phyloP scores from a whole-genome alignment of 2,329 filamentous ascomycete species.

The Ustulina deusta region DNA sequence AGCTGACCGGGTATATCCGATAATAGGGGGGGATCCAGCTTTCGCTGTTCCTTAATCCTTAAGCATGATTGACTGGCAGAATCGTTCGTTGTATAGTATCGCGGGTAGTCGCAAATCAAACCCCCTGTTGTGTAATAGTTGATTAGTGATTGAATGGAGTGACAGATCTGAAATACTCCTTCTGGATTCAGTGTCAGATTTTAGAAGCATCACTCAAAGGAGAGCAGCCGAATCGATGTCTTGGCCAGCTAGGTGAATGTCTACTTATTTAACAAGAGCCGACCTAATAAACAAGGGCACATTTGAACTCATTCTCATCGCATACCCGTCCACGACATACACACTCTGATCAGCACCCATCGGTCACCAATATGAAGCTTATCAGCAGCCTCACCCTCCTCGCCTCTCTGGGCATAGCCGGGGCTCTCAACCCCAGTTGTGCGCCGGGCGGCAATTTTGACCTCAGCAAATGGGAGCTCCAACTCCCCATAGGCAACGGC shows the following conservation, averaged over 20 bases:
- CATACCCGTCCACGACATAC: constrained; percentile 7
- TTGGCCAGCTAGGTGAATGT: constrained; percentile 2
- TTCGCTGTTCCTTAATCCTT: constrained; percentile 11
- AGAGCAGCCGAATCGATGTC: constrained; percentile 14
- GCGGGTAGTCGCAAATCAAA: constrained; percentile 4
- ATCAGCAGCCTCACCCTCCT: constrained; percentile 16
- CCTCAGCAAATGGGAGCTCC: constrained; percentile 36
- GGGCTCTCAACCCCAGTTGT: constrained; percentile 30
- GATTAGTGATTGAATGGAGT: constrained; percentile 16
- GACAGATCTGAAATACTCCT: constrained; percentile 25
- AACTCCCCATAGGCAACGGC: constrained; percentile 35
- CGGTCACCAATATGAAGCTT: constrained; percentile 25
- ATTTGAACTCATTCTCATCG: constrained; percentile 12
- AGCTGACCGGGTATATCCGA: constrained; percentile 14
- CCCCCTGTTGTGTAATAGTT: constrained; percentile 10
- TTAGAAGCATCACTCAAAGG: constrained; percentile 16
- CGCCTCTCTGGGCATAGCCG: constrained; percentile 27
- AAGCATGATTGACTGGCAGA: constrained; percentile 21
- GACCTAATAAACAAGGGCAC: constrained; percentile 11
- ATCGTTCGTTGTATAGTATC: constrained; percentile 10
- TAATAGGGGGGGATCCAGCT: constrained; percentile 4
- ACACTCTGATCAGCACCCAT: constrained; percentile 10
- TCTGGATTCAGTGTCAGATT: constrained; percentile 23
- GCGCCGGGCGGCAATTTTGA: constrained; percentile 36
- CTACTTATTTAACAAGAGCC: constrained; percentile 24